Percentiles rank a stretch among this genome's conserved stretches.
phyloP scores from a whole-genome alignment of 169 alveolate genomes.

The Plasmodium adleri region DNA sequence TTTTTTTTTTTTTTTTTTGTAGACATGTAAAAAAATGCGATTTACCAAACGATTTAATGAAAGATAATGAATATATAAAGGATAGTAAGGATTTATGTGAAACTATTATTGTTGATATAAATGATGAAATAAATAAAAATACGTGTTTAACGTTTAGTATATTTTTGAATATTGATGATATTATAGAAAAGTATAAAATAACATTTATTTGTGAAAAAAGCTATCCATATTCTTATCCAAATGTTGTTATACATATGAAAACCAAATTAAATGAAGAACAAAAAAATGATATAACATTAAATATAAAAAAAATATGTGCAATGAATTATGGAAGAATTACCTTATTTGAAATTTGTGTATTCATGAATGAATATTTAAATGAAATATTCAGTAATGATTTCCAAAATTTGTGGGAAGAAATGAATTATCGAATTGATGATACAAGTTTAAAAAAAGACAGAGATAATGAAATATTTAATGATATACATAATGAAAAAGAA shows the following conservation, averaged over 20 bases:
- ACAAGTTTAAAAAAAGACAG: neutral
- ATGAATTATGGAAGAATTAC: conserved; percentile 70
- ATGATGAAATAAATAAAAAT: conserved; percentile 45
- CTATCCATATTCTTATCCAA: conserved; percentile 60
- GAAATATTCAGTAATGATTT: conserved; percentile 16
- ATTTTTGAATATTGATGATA: conserved; percentile 36
- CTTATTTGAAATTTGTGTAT: conserved; percentile 48
- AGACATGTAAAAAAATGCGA: conserved; percentile 40
- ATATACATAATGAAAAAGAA: neutral
- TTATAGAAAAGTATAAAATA: conserved; percentile 40
- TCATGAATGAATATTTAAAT: conserved; percentile 30
- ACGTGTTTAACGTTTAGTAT: conserved; percentile 24
- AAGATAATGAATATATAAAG: conserved; percentile 1
- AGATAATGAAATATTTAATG: no score
- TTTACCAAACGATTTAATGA: conserved; percentile 55
- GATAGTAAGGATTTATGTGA: conserved; percentile 16
- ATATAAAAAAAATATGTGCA: conserved; percentile 48
- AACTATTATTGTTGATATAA: conserved; percentile 30
- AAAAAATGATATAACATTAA: conserved; percentile 9
- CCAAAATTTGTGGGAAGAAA: conserved; percentile 65
- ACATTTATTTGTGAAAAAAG: conserved; percentile 29
- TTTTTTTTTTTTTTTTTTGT: neutral
- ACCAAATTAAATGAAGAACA: conserved; percentile 31
- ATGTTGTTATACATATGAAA: conserved; percentile 18
- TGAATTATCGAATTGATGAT: conserved; percentile 47